These are phyloP conservation scores for Paramyrothecium sp. DNA, from an alignment of 2,329 filamentous ascomycete species.

Conservation along the genomic window DNA sequence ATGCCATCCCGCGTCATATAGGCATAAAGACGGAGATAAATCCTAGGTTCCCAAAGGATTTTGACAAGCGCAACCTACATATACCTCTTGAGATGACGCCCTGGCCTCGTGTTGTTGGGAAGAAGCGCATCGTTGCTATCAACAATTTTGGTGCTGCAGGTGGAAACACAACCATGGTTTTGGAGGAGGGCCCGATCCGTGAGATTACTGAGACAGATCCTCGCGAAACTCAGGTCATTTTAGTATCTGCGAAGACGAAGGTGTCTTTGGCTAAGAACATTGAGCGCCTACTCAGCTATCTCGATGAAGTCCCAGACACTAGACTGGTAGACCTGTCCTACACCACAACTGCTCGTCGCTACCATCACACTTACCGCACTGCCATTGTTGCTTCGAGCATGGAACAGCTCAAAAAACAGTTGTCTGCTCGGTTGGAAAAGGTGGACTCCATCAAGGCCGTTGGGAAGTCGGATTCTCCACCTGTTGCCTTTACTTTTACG, in stretches of 20 bases:
- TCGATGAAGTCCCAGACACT: constrained; percentile 48
- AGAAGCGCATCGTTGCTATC: constrained; percentile 49
- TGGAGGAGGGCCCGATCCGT: constrained; percentile 59
- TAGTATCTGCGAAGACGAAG: constrained; percentile 56
- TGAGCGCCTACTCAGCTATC: constrained; percentile 51
- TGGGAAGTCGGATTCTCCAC: constrained; percentile 5
- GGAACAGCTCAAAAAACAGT: constrained; percentile 52
- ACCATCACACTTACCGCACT: constrained; percentile 59
- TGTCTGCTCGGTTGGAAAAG: constrained; percentile 30
- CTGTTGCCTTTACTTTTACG: constrained; percentile 43
- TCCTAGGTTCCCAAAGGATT: constrained; percentile 54
- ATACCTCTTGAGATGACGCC: constrained; percentile 55
- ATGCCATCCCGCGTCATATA: constrained; percentile 62
- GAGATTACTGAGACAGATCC: constrained; percentile 48
- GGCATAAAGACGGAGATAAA: constrained; percentile 67
- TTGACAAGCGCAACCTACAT: constrained; percentile 55
- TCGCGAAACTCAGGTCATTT: constrained; percentile 56
- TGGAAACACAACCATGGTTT: constrained; percentile 66
- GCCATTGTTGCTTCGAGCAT: constrained; percentile 44
- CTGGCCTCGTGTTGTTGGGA: constrained; percentile 41
- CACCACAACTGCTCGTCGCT: constrained; percentile 64
- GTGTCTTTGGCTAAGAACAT: constrained; percentile 58
- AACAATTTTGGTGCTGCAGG: constrained; percentile 74
- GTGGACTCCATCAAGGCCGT: too few relatives aligned
- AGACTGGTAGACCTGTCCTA: constrained; percentile 61